Percentiles rank a stretch among this genome's conserved stretches.
phyloP scores from a whole-genome alignment of 805 yeast genomes.

The Isabelozyma heimii region DNA sequence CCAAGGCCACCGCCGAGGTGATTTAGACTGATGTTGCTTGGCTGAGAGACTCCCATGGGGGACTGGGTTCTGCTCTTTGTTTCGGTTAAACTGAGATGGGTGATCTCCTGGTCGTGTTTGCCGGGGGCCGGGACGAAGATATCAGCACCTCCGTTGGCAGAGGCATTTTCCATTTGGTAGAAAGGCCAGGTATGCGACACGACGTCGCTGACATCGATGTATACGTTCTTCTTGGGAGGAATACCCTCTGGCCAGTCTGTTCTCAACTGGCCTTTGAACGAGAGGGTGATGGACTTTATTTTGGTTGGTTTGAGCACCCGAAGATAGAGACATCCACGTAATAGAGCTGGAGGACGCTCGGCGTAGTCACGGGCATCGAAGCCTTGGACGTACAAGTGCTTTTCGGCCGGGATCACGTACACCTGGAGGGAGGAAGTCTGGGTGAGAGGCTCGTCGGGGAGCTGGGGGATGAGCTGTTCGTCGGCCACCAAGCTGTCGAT shows the following conservation, averaged over 20 bases:
- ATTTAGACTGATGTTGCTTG: slow-evolving; percentile 19
- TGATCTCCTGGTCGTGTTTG: slow-evolving; percentile 29
- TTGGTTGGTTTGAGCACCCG: slow-evolving; percentile 70
- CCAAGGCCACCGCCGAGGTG: slow-evolving; percentile 2
- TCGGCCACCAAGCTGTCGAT: slow-evolving; percentile 7
- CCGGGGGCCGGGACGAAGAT: not conserved
- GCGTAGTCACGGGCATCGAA: slow-evolving; percentile 63
- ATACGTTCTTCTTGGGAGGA: slow-evolving; percentile 78
- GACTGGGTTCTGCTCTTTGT: slow-evolving; percentile 15
- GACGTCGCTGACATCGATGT: slow-evolving; percentile 61
- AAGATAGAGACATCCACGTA: slow-evolving; percentile 76
- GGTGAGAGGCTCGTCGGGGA: slow-evolving; percentile 55
- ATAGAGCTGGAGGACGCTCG: slow-evolving; percentile 70
- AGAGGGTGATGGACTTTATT: slow-evolving; percentile 59
- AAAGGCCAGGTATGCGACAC: slow-evolving; percentile 91
- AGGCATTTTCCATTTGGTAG: slow-evolving; percentile 38
- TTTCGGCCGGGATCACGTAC: slow-evolving; percentile 78
- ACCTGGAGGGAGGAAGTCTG: slow-evolving; percentile 65
- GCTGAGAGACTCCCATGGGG: slow-evolving; percentile 4
- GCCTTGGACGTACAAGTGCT: slow-evolving; percentile 77
- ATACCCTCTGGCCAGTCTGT: slow-evolving; percentile 99
- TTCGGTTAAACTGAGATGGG: slow-evolving; percentile 34
- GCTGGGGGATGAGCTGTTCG: slow-evolving; percentile 37
- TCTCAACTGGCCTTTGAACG: slow-evolving; percentile 64
- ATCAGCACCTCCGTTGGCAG: slow-evolving; percentile 47